These are phyloP conservation scores for Stentor coeruleus DNA, from an alignment of 73 alveolate species.

Conservation along the genomic window DNA sequence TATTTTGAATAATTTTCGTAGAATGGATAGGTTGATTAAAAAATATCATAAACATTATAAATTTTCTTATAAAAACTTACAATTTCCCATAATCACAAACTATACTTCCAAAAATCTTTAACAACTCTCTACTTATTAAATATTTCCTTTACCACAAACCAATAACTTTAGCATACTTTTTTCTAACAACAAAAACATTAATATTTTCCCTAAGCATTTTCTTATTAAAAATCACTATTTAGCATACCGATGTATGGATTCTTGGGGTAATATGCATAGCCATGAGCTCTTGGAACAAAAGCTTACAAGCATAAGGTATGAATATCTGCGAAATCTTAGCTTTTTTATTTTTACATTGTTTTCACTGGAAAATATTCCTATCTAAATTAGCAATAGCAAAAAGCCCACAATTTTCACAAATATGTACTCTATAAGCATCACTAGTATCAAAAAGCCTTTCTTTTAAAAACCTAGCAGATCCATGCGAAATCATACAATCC, in stretches of 20 bases:
- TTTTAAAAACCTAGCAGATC: constrained; percentile 65
- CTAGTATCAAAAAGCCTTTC: constrained; percentile 94
- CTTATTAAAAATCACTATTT: too few relatives aligned
- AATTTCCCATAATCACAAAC: too few relatives aligned
- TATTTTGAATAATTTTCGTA: too few relatives aligned
- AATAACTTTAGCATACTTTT: too few relatives aligned
- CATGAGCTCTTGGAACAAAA: constrained; percentile 95
- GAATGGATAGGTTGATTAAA: too few relatives aligned
- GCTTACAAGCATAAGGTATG: constrained; percentile 99
- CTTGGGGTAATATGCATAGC: constrained; percentile 99
- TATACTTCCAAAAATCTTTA: too few relatives aligned
- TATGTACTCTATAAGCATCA: constrained; percentile 96
- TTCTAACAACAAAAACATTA: too few relatives aligned
- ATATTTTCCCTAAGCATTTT: too few relatives aligned
- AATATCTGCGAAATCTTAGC: constrained; percentile 75
- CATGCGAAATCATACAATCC: constrained; percentile 99
- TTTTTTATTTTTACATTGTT: constrained; percentile 73
- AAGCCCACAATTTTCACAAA: constrained; percentile 87
- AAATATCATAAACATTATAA: too few relatives aligned
- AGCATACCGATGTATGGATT: constrained; percentile 38
- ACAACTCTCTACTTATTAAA: too few relatives aligned
- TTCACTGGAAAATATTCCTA: constrained; percentile 83
- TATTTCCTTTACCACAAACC: too few relatives aligned
- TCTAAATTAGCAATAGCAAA: constrained; percentile 84
- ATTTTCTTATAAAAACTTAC: too few relatives aligned